Evolutionary conservation across 805 yeast species (phyloP).

Genomic region (Candida nonsorbophila): DNA sequence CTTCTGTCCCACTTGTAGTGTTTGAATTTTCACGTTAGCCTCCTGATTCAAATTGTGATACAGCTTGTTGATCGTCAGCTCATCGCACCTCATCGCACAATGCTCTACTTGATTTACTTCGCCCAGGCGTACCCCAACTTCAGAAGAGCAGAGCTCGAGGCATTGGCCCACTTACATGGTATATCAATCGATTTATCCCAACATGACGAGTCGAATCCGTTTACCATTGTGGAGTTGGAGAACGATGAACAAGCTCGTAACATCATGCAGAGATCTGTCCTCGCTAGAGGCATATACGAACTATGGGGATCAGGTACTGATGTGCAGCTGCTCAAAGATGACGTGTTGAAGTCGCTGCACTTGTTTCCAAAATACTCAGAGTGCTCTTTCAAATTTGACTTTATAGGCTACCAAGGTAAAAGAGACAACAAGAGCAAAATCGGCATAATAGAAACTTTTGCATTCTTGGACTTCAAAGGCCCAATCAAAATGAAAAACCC

Average conservation of each 20-base stretch:
- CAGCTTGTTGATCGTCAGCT: conserved; percentile 3
- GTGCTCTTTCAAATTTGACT: conserved; percentile 72
- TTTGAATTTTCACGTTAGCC: too few relatives aligned
- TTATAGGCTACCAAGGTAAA: conserved; percentile 69
- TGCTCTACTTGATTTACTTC: conserved; percentile 68
- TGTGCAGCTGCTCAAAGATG: conserved; percentile 53
- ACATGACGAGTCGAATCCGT: conserved; percentile 62
- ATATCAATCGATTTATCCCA: conserved; percentile 54
- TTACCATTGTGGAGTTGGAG: conserved; percentile 60
- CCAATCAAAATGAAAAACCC: conserved; percentile 75
- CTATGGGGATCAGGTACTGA: conserved; percentile 70
- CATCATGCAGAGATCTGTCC: conserved; percentile 61
- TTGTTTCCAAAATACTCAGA: conserved; percentile 35
- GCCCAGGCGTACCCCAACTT: conserved; percentile 83
- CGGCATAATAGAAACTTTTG: conserved; percentile 64
- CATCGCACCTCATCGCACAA: conserved; percentile 25
- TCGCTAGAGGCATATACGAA: conserved; percentile 75
- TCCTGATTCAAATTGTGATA: too few relatives aligned
- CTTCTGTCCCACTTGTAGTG: too few relatives aligned
- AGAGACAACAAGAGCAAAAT: conserved; percentile 49
- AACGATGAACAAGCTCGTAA: conserved; percentile 62
- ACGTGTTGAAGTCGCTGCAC: conserved; percentile 31
- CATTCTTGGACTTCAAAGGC: conserved; percentile 69
- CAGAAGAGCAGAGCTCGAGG: conserved; percentile 76
- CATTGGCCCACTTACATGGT: conserved; percentile 64